Percentiles rank a stretch among this genome's conserved stretches.
These are phyloP conservation scores for Aspergillus avenaceus DNA, from an alignment of 495 filamentous ascomycete genomes.

Conservation along the genomic window DNA sequence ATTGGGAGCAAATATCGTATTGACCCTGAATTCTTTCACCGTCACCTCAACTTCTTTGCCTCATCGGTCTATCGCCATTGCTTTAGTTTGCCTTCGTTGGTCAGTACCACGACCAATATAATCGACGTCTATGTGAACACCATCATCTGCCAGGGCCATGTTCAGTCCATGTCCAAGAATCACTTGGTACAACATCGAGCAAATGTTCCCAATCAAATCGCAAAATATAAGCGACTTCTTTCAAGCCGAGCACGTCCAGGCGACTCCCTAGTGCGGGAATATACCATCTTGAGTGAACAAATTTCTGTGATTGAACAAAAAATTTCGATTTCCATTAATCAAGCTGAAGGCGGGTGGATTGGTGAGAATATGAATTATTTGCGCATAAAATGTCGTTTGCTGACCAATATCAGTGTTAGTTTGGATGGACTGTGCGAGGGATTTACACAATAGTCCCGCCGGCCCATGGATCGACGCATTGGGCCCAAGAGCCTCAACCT, in stretches of 20 bases:
- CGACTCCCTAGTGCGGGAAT: slow-evolving; percentile 4
- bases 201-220: not conserved
- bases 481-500: not conserved
- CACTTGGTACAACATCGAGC: no score
- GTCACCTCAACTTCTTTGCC: not conserved
- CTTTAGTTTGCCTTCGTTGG: not conserved
- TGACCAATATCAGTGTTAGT: not conserved
- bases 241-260: not conserved
- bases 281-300: not conserved
- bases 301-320: slow-evolving; percentile 4
- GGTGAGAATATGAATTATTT: not conserved
- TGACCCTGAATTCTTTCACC: not conserved
- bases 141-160: not conserved
- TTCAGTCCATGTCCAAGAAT: no score
- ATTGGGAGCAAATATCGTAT: slow-evolving; percentile 2
- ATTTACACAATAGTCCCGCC: not conserved
- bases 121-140: not conserved
- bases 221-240: not conserved
- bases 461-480: slow-evolving; percentile 2
- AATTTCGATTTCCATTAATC: not conserved
- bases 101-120: not conserved
- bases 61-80: not conserved
- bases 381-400: not conserved
- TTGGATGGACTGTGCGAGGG: slow-evolving; percentile 3
- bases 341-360: not conserved